Evolutionary conservation across 495 filamentous ascomycete species (phyloP), one percentile per base, ranked within the genome.

Genomic region (Penicillium cataractarum): DNA sequence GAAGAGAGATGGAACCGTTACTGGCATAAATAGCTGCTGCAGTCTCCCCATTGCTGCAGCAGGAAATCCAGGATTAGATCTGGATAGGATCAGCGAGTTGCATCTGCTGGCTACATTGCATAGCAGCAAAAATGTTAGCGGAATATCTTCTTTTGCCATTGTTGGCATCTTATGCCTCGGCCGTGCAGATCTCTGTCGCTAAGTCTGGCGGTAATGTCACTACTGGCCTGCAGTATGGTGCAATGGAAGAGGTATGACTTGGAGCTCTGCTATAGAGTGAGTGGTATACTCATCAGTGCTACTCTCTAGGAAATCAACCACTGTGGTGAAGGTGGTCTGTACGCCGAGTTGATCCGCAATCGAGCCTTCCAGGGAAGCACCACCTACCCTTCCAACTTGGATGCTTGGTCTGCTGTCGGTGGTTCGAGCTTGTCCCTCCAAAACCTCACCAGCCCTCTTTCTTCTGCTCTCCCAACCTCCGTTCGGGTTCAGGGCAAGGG

Each of bases 301-400:
- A 10, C 27, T 21, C 3, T 26, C 0, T 52, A 88, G 85, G 87
- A 90, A 69, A 90, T 90, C 74, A 89, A 90, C 70, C 85, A 92
- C 68, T 89, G 84, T 12, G 89, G 88, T 21, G 90, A 92, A 67
- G 90, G 90, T 24, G 90, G 90, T 39, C 81, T 92, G 52, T 91
- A 92, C 65, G 90, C 87, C 35, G 89, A 92, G 66, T 70, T 92
- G 32, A 87, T 92, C 56, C 78, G 79, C 53, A 92, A 93, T 70
- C 79, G 87, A 55, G 90, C 88, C 17, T 92, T 93, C 66, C 85
- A 89, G 68, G 85, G 84, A 0, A 78, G 75, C 27, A 71, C 61
- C 0, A 70, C 70, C n/a, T 82, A 74, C 26, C 80, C 70, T 8
- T 72, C 79, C 5, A 78, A 72, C 17, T 72, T 88, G 33, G 78